Percentiles rank a stretch among this genome's conserved stretches.
These are phyloP conservation scores for Blumeria graminis DNA, from an alignment of 2,329 filamentous ascomycete species.

Conservation along the genomic window DNA sequence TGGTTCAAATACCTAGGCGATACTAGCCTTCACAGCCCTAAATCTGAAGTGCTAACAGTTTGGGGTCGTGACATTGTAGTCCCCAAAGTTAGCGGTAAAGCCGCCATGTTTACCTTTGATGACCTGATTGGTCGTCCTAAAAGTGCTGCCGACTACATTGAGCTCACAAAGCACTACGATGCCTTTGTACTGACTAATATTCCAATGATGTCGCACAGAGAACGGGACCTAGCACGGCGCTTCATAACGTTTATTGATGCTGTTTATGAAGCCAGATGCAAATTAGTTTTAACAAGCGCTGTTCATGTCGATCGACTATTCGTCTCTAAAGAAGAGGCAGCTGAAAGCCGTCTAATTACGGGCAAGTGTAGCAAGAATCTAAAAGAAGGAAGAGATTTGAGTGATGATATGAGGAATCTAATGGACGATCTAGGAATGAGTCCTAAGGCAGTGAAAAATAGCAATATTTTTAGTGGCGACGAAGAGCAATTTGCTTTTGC, in stretches of 20 bases:
- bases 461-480: constrained; percentile 72
- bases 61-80: constrained; percentile 86
- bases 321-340: constrained; percentile 45
- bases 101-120: constrained; percentile 78
- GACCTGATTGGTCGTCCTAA: constrained; percentile 76
- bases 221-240: constrained; percentile 67
- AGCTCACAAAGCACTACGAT: constrained; percentile 72
- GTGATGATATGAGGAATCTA: constrained; percentile 50
- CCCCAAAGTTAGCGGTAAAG: constrained; percentile 64
- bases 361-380: constrained; percentile 18
- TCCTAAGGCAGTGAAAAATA: constrained; percentile 63
- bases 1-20: constrained; percentile 94
- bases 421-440: constrained; percentile 77
- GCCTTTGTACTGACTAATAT: constrained; percentile 81
- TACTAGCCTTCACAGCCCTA: constrained; percentile 47
- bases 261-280: constrained; percentile 80
- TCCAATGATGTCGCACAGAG: constrained; percentile 69
- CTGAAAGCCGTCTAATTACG: constrained; percentile 29
- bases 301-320: constrained; percentile 73
- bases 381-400: constrained; percentile 20
- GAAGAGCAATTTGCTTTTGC: constrained; percentile 96
- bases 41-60: constrained; percentile 55
- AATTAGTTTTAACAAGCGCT: constrained; percentile 76
- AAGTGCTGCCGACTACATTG: constrained; percentile 84
- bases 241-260: constrained; percentile 98